These are phyloP conservation scores for Bertia moriformis DNA, from an alignment of 2,329 filamentous ascomycete species.

Conservation along the genomic window DNA sequence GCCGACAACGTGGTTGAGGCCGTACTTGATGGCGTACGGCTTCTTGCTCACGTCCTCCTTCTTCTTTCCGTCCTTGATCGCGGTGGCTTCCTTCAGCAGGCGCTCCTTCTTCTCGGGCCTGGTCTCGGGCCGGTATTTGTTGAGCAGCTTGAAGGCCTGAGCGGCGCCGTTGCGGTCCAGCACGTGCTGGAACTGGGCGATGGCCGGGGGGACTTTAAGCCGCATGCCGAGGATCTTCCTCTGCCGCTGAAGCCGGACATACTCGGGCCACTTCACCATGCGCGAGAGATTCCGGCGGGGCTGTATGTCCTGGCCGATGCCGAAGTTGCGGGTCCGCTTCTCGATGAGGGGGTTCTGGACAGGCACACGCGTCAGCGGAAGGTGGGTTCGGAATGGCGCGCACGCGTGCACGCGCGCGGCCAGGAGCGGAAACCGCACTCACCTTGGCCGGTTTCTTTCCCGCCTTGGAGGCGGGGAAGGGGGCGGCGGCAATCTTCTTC, in stretches of 20 bases:
- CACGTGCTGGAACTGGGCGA: conserved; percentile 94
- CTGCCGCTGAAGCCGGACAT: conserved; percentile 91
- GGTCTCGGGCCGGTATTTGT: conserved; percentile 99
- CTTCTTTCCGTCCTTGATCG: conserved; percentile 98
- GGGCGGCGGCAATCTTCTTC: conserved; percentile 96
- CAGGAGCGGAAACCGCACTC: conserved; percentile 10
- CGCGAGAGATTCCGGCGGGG: conserved; percentile 86
- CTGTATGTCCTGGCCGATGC: conserved; percentile 98
- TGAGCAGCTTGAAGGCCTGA: conserved; percentile 96
- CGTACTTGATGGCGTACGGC: conserved; percentile 98
- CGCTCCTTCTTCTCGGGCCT: conserved; percentile 99
- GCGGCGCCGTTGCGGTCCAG: conserved; percentile 93
- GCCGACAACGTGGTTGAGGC: conserved; percentile 97
- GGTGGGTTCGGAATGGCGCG: conserved; percentile 2
- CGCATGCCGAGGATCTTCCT: conserved; percentile 94
- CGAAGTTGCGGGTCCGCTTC: conserved; percentile 94
- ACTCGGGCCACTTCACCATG: conserved; percentile 99
- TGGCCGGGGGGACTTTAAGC: conserved; percentile 93
- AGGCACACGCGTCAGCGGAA: no score
- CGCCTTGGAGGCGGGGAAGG: conserved; percentile 90
- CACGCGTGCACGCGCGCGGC: neutral
- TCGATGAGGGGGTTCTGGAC: conserved; percentile 93
- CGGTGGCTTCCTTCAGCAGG: conserved; percentile 92
- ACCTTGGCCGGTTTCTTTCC: conserved; percentile 96
- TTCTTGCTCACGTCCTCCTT: conserved; percentile 99